Base-by-base conservation (phyloP, 2,329 filamentous ascomycete genomes). In the Penicillium sumatraense region DNA sequence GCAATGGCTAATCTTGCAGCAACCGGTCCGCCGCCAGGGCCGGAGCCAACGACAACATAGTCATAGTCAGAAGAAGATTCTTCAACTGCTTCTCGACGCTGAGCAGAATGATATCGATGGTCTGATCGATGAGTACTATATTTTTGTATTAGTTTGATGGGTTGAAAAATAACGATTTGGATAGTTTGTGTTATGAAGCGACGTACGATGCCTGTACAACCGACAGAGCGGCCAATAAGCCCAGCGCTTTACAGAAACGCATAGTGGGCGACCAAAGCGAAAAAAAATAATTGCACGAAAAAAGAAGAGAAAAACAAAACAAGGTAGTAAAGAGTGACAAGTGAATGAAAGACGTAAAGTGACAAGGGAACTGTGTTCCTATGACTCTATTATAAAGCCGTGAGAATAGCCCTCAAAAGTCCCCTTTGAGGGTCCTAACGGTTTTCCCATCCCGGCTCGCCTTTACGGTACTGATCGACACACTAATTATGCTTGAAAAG, bases 21-120 rank as follows among this genome's bases (percentile, higher is more conserved):
- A 5, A 87, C 68, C 7, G 84, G 83, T 14, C 81, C 83, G 44
- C 84, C 85, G 11, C 84, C 84, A 6, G 84, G 77, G 3, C 85
- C 84, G 6, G 82, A 84, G 10, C 85, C 85, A 33, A 87, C 83
- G 9, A 88, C 79, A 24, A 88, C 76, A 70, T 86, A 88, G 57
- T 88, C 85, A 64, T 88, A 88, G 31, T 68, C 55, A 11, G 57
- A 38, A n/a, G 50, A 16, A 16, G n/a, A 24, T 4, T 44, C 23
- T 20, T 53, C 40, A 18, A 38, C 6, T 26, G 21, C 18, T 2
- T 60, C 35, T 58, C 18, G 21, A 24, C n/a, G 23, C 42, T 42
- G n/a, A n/a, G n/a, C n/a, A n/a, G n/a, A n/a, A 44, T 62, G 59
- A 27, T 47, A 31, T 46, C 26, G 51, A 29, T 53, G 53, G 6